Base-by-base conservation (phyloP, 176 grass and related monocot genomes). In the Cymbopogon citratus region DNA sequence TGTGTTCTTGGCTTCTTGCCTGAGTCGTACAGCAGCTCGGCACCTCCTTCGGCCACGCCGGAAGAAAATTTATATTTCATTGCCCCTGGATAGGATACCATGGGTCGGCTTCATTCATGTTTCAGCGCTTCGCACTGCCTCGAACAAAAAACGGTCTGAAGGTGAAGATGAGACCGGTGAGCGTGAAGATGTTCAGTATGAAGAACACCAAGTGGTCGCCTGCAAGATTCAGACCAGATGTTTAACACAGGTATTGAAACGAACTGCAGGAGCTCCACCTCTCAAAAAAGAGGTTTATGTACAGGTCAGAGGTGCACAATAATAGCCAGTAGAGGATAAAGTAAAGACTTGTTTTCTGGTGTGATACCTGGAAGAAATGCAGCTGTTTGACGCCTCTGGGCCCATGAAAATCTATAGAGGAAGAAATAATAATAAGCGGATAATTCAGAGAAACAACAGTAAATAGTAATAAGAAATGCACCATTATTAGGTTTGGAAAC, bases 181-280 rank as follows among this genome's bases (percentile, higher is more conserved):
- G 15, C 6, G 78, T 76, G 63, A 85, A 71, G 19, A 87, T 63
- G 13, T 85, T 93, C 52, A 93, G 70, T 23, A 71, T 68, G 72
- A 93, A 93, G 78, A 93, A 90, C 49, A 93, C 81, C 73, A 90
- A 45, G 59, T 93, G 85, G 48, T 90, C 81, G 18, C 87, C 91
- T 93, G 91, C 67, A 75, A 79, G 38, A 69, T 77, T 31, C 23
- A 36, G 24, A 80, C 5, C n/a, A 48, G 65, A 45, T 59, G 35
- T 59, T 15, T 15, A 89, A 14, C 27, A 63, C 21, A 79, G 29
- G 40, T 15, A 23, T 33, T 33, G 31, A 33, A 33, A 33, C 31
- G 31, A 33, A 33, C 3, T 1, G 31, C 31, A 33, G 31, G 31
- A 33, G 31, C 31, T 33, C 3, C 3, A 3, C 31, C 31, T 33